A percentile compares a stretch with the other conserved stretches of the same genome.
phyloP scores from a whole-genome alignment of 306 rosid genomes.

The Fagus sylvatica region DNA sequence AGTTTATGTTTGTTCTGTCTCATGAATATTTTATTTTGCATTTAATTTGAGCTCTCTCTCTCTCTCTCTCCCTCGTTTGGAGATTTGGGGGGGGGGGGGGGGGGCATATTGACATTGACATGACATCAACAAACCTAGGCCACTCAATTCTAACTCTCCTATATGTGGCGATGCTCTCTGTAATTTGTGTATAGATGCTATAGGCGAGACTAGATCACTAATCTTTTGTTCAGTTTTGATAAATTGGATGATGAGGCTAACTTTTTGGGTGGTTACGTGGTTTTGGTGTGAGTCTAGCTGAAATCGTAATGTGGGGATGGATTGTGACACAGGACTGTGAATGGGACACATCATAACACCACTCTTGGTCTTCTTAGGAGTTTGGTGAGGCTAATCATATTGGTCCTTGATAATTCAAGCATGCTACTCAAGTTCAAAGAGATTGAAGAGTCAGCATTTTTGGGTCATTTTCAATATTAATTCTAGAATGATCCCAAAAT shows the following conservation, averaged over 20 bases:
- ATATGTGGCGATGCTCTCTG: neutral
- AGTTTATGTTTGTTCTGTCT: neutral
- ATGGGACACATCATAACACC: too few species aligned
- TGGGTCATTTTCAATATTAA: too few species aligned
- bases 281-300: neutral
- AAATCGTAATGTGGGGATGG: neutral
- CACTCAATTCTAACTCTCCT: neutral
- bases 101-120: too few species aligned
- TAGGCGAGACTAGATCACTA: neutral
- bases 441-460: too few species aligned
- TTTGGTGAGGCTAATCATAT: too few species aligned
- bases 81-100: neutral
- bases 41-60: neutral
- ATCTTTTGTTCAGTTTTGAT: neutral
- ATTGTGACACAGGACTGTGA: neutral
- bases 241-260: neutral
- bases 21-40: neutral
- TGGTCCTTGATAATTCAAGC: too few species aligned
- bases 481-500: too few species aligned
- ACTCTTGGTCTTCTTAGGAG: too few species aligned
- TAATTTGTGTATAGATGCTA: neutral
- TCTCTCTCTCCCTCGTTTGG: neutral
- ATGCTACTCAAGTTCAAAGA: too few species aligned
- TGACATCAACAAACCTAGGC: neutral
- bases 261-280: neutral